Percentiles rank a stretch among this genome's conserved stretches.
Conservation (phyloP, 2,329 filamentous ascomycete genomes). For the Ciborinia camelliae region DNA sequence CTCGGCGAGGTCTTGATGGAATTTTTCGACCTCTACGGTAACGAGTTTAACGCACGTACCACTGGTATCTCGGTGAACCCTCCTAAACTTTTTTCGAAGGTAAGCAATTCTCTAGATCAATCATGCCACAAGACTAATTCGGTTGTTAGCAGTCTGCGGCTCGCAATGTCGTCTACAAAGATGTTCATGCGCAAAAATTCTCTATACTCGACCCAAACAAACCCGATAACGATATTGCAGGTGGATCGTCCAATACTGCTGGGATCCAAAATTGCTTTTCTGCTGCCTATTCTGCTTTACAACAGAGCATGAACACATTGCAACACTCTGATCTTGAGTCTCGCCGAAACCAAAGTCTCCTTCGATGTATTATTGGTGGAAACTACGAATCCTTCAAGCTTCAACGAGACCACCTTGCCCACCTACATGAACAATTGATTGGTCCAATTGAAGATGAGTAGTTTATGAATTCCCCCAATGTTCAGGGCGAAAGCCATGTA, state of each 20-base stretch:
- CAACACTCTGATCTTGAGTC: constrained; percentile 31
- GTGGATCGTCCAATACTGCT: constrained; percentile 70
- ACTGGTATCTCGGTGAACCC: constrained; percentile 74
- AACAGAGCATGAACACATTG: constrained; percentile 55
- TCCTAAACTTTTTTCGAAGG: constrained; percentile 75
- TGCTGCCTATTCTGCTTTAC: constrained; percentile 57
- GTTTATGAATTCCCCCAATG: neutral
- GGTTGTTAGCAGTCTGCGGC: constrained; percentile 23
- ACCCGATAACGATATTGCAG: constrained; percentile 80
- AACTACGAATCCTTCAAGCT: constrained; percentile 72
- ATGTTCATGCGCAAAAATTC: constrained; percentile 59
- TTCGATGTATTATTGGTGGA: constrained; percentile 69
- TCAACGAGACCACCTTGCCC: constrained; percentile 56
- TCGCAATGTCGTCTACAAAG: constrained; percentile 44
- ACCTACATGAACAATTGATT: constrained; percentile 33
- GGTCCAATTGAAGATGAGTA: constrained; percentile 25
- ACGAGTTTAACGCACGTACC: constrained; percentile 66
- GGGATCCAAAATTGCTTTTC: constrained; percentile 69
- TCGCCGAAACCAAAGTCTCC: constrained; percentile 46
- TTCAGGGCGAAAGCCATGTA: constrained; percentile 1
- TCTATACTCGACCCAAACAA: constrained; percentile 93
- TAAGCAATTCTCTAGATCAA: constrained; percentile 39
- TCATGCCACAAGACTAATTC: constrained; percentile 15
- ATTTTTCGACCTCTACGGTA: constrained; percentile 88
- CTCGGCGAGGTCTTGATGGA: constrained; percentile 79